A percentile compares a stretch with the other conserved stretches of the same genome.
phyloP scores from a whole-genome alignment of 129 eudicot genomes.

The Flaveria bidentis region DNA sequence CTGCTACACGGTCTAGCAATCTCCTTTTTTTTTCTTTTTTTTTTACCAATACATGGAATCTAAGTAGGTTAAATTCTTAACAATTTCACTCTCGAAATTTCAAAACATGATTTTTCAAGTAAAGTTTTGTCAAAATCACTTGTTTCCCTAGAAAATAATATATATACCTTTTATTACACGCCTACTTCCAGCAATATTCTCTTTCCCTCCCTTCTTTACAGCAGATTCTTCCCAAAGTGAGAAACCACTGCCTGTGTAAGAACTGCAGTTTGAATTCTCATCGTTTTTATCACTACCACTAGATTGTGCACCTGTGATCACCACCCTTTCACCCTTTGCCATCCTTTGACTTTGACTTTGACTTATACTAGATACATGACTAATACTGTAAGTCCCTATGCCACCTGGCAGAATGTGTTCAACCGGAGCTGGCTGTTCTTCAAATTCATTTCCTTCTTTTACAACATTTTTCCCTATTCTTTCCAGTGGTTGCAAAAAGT shows the following conservation, averaged over 20 bases:
- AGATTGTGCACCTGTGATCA: slow-evolving; percentile 31
- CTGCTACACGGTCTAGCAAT: neutral
- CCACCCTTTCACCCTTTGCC: slow-evolving; percentile 39
- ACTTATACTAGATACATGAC: slow-evolving; percentile 53
- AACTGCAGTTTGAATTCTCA: slow-evolving; percentile 70
- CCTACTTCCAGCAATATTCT: slow-evolving; percentile 62
- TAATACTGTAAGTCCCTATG: slow-evolving; percentile 73
- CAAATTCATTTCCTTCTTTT: slow-evolving; percentile 14
- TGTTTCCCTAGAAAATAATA: neutral
- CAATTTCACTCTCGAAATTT: no score
- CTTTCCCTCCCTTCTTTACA: slow-evolving; percentile 91
- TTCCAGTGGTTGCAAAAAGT: slow-evolving; percentile 43
- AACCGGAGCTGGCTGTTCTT: slow-evolving; percentile 25
- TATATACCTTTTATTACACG: slow-evolving; percentile 55
- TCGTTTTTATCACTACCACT: slow-evolving; percentile 47
- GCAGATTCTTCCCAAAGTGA: slow-evolving; percentile 86
- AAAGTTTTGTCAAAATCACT: no score
- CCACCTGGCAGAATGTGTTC: slow-evolving; percentile 85
- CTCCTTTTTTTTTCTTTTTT: no score
- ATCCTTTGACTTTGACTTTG: slow-evolving; percentile 44
- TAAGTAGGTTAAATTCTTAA: no score
- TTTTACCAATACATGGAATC: no score
- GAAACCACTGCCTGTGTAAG: slow-evolving; percentile 82
- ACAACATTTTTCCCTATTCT: slow-evolving; percentile 9
- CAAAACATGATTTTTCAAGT: no score